phyloP scores from a whole-genome alignment of 1,139 yeast genomes.

The Tardiomyces depauwii region DNA sequence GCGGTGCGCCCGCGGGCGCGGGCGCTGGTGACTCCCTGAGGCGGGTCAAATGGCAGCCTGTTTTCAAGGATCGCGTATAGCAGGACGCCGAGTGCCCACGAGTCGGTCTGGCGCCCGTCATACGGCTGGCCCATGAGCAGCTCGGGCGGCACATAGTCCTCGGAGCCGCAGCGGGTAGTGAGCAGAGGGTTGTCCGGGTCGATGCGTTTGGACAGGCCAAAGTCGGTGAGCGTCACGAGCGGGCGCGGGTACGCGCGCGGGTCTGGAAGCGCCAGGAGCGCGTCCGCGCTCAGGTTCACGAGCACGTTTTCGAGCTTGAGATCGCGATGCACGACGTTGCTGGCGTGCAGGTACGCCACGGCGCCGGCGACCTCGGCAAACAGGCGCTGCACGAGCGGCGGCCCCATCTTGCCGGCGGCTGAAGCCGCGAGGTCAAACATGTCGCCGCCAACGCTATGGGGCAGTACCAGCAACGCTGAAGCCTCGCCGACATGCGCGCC shows the following conservation, averaged over 20 bases:
- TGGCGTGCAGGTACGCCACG: conserved; percentile 58
- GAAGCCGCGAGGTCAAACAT: conserved; percentile 50
- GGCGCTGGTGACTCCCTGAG: conserved; percentile 22
- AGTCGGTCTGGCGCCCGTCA: conserved; percentile 80
- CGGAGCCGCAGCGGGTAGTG: conserved; percentile 87
- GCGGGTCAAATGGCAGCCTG: conserved; percentile 74
- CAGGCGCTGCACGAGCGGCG: conserved; percentile 44
- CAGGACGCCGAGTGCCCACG: conserved; percentile 94
- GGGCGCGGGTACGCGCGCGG: conserved; percentile 21
- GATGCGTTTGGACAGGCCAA: conserved; percentile 71
- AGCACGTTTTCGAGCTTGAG: conserved; percentile 41
- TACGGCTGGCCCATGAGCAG: conserved; percentile 79
- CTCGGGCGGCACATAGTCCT: conserved; percentile 93
- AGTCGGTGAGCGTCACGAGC: conserved; percentile 64
- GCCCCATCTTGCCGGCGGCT: conserved; percentile 29
- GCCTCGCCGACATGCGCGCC: conserved; percentile 24
- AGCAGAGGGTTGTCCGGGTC: conserved; percentile 49
- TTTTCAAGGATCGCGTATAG: conserved; percentile 74
- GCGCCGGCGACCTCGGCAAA: conserved; percentile 62
- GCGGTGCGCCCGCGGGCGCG: conserved; percentile 55
- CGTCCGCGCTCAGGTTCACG: conserved; percentile 32
- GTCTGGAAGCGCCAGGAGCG: conserved; percentile 19
- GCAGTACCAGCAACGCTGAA: conserved; percentile 46
- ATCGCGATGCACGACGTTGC: conserved; percentile 72
- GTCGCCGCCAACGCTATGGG: conserved; percentile 79